phyloP scores from a whole-genome alignment of 805 yeast genomes.

The Saccharomyces paradoxus region DNA sequence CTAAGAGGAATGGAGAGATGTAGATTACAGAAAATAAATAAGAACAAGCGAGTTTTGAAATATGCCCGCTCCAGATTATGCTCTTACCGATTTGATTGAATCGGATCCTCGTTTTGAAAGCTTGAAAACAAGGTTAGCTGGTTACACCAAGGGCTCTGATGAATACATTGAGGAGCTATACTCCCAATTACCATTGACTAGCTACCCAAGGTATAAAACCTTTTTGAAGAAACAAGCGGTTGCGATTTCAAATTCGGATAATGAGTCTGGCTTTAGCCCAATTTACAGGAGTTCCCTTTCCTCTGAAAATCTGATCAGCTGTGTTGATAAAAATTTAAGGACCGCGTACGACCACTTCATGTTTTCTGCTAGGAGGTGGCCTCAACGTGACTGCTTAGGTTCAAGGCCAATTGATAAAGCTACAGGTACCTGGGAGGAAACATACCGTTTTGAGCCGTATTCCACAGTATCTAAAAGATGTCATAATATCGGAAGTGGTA shows the following conservation, averaged over 20 bases:
- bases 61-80: constrained; percentile 2
- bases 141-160: constrained; percentile 19
- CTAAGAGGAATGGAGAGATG: neutral
- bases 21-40: neutral
- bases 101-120: constrained; percentile 14
- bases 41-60: neutral
- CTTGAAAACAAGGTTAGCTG: constrained; percentile 13
- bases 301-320: constrained; percentile 29
- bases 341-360: constrained; percentile 42
- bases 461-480: constrained; percentile 36
- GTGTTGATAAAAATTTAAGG: constrained; percentile 37
- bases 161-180: constrained; percentile 20
- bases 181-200: constrained; percentile 19
- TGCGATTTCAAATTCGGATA: constrained; percentile 30
- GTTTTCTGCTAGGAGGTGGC: constrained; percentile 33
- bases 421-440: constrained; percentile 32
- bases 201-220: constrained; percentile 17
- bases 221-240: constrained; percentile 30
- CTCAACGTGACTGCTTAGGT: constrained; percentile 40
- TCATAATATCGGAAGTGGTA: constrained; percentile 47
- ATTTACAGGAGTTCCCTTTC: constrained; percentile 40
- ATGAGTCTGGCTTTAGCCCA: constrained; percentile 41
- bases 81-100: constrained; percentile 23
- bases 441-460: constrained; percentile 40
- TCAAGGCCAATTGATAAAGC: constrained; percentile 30